phyloP scores from a whole-genome alignment of 495 filamentous ascomycete species.

The Aspergillus conjunctus region DNA sequence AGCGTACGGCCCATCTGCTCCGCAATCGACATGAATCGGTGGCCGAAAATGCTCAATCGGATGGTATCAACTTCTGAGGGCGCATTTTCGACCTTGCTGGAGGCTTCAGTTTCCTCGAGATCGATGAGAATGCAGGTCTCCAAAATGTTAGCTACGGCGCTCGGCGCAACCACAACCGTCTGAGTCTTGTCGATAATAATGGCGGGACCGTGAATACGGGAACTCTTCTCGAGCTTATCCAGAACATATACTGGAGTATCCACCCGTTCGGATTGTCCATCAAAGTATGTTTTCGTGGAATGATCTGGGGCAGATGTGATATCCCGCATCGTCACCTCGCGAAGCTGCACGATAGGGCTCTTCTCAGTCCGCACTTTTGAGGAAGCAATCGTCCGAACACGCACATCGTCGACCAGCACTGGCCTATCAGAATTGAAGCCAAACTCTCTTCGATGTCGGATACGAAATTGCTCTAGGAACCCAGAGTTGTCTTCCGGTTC shows the following conservation, averaged over 20 bases:
- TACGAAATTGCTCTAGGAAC: conserved; percentile 48
- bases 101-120: conserved; percentile 24
- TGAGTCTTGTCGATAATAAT: conserved; percentile 94
- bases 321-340: conserved; percentile 35
- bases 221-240: conserved; percentile 73
- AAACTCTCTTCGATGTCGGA: conserved; percentile 54
- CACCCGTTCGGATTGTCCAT: conserved; percentile 65
- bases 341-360: conserved; percentile 44
- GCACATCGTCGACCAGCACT: conserved; percentile 56
- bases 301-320: conserved; percentile 32
- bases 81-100: conserved; percentile 63
- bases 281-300: conserved; percentile 50
- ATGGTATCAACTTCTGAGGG: conserved; percentile 76
- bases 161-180: conserved; percentile 89
- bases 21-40: conserved; percentile 98
- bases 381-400: conserved; percentile 50
- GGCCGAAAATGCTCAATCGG: conserved; percentile 92
- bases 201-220: conserved; percentile 79
- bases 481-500: conserved; percentile 42
- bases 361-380: conserved; percentile 45
- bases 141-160: conserved; percentile 55
- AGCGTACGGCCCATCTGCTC: conserved; percentile 97
- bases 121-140: conserved; percentile 55
- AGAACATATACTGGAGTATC: conserved; percentile 87
- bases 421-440: conserved; percentile 53